Percentiles rank a stretch among this genome's conserved stretches.
Conservation (phyloP, 1,139 yeast genomes). For the Suhomyces anneliseae region DNA sequence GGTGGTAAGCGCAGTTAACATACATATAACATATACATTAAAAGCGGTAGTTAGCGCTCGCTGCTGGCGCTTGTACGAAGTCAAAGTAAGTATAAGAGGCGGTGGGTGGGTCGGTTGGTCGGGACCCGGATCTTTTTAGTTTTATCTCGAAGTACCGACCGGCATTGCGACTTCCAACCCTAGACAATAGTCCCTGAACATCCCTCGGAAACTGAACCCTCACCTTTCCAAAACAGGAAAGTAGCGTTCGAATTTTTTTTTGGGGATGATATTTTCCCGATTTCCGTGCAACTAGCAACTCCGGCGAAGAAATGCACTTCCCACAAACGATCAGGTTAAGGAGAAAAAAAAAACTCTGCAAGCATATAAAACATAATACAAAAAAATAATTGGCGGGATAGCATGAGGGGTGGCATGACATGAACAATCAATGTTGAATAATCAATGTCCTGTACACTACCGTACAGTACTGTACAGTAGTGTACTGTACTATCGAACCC, state of each 20-base stretch:
- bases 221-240: not conserved
- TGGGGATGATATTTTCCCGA: not conserved
- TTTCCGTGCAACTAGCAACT: not conserved
- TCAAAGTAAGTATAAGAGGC: not conserved
- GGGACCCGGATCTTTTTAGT: no score
- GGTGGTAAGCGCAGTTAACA: no score
- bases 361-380: not conserved
- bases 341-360: not conserved
- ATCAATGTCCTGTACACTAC: no score
- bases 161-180: not conserved
- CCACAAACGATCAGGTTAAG: not conserved
- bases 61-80: not conserved
- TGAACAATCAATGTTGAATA: not conserved
- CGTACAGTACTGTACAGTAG: no score
- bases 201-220: not conserved
- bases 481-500: no score
- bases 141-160: not conserved
- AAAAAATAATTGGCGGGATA: not conserved
- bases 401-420: not conserved
- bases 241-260: not conserved
- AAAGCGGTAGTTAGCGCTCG: not conserved
- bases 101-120: not conserved
- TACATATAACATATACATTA: no score
- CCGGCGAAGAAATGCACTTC: not conserved
- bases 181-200: not conserved